Conservation (phyloP, 2,329 filamentous ascomycete genomes). For the Verticillium longisporum region DNA sequence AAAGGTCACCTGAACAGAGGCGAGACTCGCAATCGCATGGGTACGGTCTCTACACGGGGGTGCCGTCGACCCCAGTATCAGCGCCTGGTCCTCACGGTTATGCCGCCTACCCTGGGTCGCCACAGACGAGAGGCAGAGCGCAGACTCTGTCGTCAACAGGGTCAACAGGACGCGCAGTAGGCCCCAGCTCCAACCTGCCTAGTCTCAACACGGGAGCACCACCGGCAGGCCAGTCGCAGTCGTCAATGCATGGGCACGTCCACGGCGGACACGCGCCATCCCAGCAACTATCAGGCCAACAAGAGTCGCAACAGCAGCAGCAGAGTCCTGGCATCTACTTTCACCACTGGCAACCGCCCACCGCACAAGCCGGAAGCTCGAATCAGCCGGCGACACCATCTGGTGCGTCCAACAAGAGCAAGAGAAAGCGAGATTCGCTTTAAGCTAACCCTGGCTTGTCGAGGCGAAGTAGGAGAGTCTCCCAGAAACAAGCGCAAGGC, state of each 20-base stretch:
- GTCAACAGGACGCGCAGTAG: constrained; percentile 27
- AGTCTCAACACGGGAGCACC: constrained; percentile 39
- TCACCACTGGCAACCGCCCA: constrained; percentile 86
- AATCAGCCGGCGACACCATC: constrained; percentile 68
- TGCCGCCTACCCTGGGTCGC: constrained; percentile 40
- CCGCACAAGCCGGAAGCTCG: constrained; percentile 51
- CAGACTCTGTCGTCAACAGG: constrained; percentile 38
- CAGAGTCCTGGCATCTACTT: constrained; percentile 80
- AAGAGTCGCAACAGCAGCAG: constrained; percentile 55
- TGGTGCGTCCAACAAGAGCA: constrained; percentile 56
- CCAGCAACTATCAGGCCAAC: constrained; percentile 47
- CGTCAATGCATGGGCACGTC: constrained; percentile 31
- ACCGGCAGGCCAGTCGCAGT: constrained; percentile 21
- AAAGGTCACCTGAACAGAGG: constrained; percentile 46
- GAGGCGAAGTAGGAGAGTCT: constrained; percentile 54
- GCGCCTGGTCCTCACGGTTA: constrained; percentile 32
- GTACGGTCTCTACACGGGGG: constrained; percentile 34
- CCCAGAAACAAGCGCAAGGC: constrained; percentile 78
- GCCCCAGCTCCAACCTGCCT: constrained; percentile 29
- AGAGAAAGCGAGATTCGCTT: constrained; percentile 37
- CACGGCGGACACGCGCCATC: constrained; percentile 41
- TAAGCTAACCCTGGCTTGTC: constrained; percentile 28
- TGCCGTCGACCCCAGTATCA: constrained; percentile 36
- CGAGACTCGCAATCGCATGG: constrained; percentile 41
- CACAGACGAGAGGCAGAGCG: constrained; percentile 37